Evolutionary conservation across 345 rosid species (phyloP).

Genomic region (Camelina laxa): DNA sequence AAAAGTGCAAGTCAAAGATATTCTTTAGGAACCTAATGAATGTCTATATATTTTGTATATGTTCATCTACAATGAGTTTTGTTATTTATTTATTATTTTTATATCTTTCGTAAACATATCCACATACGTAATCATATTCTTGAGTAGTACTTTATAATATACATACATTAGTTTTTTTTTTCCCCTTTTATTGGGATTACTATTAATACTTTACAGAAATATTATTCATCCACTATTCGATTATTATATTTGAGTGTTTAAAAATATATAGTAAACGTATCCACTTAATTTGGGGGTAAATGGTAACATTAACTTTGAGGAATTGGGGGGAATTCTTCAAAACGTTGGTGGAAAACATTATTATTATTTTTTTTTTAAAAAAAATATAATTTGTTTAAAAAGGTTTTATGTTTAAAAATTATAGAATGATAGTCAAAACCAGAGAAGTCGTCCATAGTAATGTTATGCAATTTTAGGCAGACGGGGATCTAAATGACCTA

Average conservation of each 20-base stretch:
- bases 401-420: background rate
- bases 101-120: background rate
- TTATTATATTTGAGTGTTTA: no score
- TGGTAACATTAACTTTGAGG: no score
- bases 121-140: background rate
- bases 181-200: no score
- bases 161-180: no score
- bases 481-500: constrained; percentile 2
- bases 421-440: background rate
- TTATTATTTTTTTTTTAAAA: background rate
- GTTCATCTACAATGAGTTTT: background rate
- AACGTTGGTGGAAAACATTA: no score
- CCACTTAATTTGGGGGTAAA: no score
- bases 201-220: background rate
- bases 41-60: background rate
- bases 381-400: background rate
- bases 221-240: no score
- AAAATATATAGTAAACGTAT: no score
- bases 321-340: no score
- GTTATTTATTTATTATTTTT: background rate
- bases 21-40: constrained; percentile 17
- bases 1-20: constrained; percentile 22
- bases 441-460: background rate
- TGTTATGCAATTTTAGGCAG: background rate
- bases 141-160: no score